phyloP scores from a whole-genome alignment of 192 early-diverging fungal species.

The Fimicolochytrium jonesii region DNA sequence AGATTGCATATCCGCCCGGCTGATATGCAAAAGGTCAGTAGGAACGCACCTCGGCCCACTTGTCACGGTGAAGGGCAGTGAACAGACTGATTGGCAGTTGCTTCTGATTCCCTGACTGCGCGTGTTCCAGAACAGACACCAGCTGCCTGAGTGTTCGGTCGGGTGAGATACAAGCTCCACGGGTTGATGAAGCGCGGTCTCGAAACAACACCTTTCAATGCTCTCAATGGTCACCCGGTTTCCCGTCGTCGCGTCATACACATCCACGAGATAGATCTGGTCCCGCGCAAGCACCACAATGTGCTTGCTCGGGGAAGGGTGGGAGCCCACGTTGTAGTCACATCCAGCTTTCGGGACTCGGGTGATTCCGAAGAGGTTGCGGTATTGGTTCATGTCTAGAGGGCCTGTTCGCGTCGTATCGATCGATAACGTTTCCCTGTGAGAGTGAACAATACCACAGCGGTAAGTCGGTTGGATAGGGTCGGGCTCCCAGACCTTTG shows the following conservation, averaged over 20 bases:
- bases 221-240: conserved; percentile 55
- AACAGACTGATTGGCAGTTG: conserved; percentile 60
- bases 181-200: too few species aligned
- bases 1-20: too few species aligned
- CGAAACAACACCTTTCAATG: conserved; percentile 62
- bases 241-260: conserved; percentile 56
- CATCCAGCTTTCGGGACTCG: conserved; percentile 74
- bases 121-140: conserved; percentile 51
- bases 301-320: conserved; percentile 48
- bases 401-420: conserved; percentile 66
- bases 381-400: conserved; percentile 85
- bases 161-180: too few species aligned
- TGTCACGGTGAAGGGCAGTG: conserved; percentile 77
- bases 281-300: conserved; percentile 69
- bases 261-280: conserved; percentile 73
- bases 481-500: background rate
- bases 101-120: conserved; percentile 22
- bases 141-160: conserved; percentile 64
- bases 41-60: conserved; percentile 56
- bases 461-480: background rate
- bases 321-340: conserved; percentile 59
- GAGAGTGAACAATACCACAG: background rate
- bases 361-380: conserved; percentile 70
- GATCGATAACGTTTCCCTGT: conserved; percentile 49
- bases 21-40: too few species aligned